Base-by-base conservation (phyloP, 1,284 basidiomycete species). In the Coniferiporia sulphurascens region DNA sequence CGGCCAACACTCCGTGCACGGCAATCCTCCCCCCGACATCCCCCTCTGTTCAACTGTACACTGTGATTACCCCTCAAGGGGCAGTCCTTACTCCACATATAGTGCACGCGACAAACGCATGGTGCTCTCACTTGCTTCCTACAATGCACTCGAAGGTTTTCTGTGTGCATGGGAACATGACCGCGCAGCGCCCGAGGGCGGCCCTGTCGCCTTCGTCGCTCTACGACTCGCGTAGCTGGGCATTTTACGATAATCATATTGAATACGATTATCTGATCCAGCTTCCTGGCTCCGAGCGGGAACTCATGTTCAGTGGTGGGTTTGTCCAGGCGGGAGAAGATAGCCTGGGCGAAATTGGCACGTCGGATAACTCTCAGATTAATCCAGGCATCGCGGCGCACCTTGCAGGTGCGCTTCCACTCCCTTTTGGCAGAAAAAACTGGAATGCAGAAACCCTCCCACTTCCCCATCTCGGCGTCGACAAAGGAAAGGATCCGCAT, bases 101-200 rank as follows among this genome's bases (percentile, higher is more conserved):
- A 52, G 74, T 93, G 1, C 90, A 93, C 68, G 87, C 89, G 0
- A 92, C 89, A 1, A 93, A 93, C 68, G 89, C 78, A 38, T 91
- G 90, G 78, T 75, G 77, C 4, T 82, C 86, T 0, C 82, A 87
- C 65, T 83, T 93, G 19, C 72, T 73, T 1, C 65, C 69, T 17
- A 68, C 72, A 34, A 58, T 68, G 13, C 61, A 58, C 27, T 50
- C 61, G 22, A 62, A 62, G 36, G 56, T 62, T 49, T 67, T 91
- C 32, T 84, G 85, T 7, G 70, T 77, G 0, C 77, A 87, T 21
- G 86, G 80, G 8, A 80, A 79, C 58, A 88, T 89, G 81, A 81
- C 83, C 51, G 84, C 87, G 0, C 85, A 90, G 66, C 74, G 79
- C 51, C 76, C 87, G 36, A 73, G 81, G 64, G 68, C 66, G 43